Conservation (phyloP, 2,329 filamentous ascomycete species). For the Phaeophleospora eucalypticola region DNA sequence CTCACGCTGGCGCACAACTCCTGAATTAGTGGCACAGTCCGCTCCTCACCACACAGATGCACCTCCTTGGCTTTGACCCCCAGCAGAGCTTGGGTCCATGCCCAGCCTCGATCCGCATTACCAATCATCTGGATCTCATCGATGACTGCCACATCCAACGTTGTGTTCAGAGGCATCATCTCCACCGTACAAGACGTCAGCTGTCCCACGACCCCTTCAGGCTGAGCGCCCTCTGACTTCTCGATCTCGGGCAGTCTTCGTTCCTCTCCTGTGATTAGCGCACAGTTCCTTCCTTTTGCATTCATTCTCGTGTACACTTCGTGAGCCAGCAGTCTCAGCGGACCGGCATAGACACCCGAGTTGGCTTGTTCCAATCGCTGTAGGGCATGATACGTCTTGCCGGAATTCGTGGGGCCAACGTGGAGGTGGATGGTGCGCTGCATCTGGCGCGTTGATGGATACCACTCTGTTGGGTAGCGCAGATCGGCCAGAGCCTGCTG, state of each 20-base stretch:
- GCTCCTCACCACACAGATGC: conserved; percentile 87
- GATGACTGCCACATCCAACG: conserved; percentile 85
- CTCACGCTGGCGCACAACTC: conserved; percentile 74
- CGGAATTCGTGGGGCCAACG: conserved; percentile 94
- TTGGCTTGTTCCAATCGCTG: conserved; percentile 74
- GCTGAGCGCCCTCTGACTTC: not conserved
- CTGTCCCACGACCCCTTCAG: conserved; percentile 48
- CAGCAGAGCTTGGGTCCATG: conserved; percentile 87
- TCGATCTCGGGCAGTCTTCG: conserved; percentile 56
- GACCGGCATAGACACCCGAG: conserved; percentile 83
- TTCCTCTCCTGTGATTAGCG: conserved; percentile 88
- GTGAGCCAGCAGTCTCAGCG: conserved; percentile 80
- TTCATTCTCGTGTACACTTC: conserved; percentile 89
- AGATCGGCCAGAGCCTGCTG: conserved; percentile 72
- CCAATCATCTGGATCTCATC: conserved; percentile 99
- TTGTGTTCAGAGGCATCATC: conserved; percentile 64
- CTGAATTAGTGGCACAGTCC: conserved; percentile 73
- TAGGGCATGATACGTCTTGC: conserved; percentile 93
- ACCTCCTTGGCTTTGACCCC: conserved; percentile 84
- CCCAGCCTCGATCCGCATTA: conserved; percentile 75
- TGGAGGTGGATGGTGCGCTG: conserved; percentile 86
- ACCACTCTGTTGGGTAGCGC: conserved; percentile 90
- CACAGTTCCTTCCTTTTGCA: conserved; percentile 71
- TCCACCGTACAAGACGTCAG: conserved; percentile 91
- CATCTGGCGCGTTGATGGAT: conserved; percentile 72